Evolutionary conservation across 2,329 filamentous ascomycete genomes (phyloP).

Genomic region (Scedosporium boydii): DNA sequence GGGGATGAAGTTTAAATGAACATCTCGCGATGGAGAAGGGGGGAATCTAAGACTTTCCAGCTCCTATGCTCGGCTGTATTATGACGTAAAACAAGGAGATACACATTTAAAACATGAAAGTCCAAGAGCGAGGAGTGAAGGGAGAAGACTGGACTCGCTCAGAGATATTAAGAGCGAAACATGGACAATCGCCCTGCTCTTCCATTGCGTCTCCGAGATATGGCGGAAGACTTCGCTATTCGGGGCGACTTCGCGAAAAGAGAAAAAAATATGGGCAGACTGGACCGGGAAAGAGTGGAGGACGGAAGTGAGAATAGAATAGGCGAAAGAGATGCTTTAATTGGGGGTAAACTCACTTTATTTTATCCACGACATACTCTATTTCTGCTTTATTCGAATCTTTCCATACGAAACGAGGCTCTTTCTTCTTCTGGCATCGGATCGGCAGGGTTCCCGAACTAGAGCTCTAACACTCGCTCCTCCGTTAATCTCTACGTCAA

Average conservation of each 20-base stretch:
- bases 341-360: neutral
- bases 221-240: neutral
- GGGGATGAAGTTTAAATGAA: neutral
- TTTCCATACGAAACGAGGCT: neutral
- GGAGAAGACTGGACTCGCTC: neutral
- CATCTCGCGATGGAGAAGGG: neutral
- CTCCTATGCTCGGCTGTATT: neutral
- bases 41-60: neutral
- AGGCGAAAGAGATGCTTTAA: neutral
- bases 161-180: too few species aligned
- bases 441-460: neutral
- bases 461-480: neutral
- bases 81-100: neutral
- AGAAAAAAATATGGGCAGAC: neutral
- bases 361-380: neutral
- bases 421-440: neutral
- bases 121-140: neutral
- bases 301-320: neutral
- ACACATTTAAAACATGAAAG: neutral
- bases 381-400: neutral
- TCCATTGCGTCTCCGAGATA: neutral
- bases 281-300: neutral
- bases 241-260: neutral
- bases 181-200: neutral
- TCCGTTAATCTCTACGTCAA: neutral